phyloP scores from a whole-genome alignment of 2,329 filamentous ascomycete genomes.

The Moelleriella libera region DNA sequence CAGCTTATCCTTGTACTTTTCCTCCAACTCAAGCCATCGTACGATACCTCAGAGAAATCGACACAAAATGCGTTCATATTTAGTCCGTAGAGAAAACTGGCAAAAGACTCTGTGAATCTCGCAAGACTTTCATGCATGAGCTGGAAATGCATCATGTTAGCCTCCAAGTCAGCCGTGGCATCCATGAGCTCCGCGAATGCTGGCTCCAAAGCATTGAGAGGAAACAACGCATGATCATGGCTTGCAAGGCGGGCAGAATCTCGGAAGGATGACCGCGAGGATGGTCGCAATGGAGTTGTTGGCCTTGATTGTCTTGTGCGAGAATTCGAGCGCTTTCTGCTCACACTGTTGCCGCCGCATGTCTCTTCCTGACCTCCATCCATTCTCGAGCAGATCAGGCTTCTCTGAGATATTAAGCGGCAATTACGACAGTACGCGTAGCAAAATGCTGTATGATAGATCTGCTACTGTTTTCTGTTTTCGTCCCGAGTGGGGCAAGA shows the following conservation, averaged over 20 bases:
- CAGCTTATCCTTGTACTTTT: too few species aligned
- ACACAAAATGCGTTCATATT: conserved; percentile 99
- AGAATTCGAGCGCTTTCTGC: conserved; percentile 37
- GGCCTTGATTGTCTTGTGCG: conserved; percentile 59
- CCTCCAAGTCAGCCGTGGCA: conserved; percentile 87
- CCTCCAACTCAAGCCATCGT: background rate
- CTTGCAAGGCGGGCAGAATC: conserved; percentile 50
- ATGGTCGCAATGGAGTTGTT: conserved; percentile 81
- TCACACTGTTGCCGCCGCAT: conserved; percentile 8
- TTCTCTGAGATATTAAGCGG: background rate
- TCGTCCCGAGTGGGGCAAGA: too few species aligned
- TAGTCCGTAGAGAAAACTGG: conserved; percentile 84
- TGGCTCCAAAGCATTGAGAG: conserved; percentile 73
- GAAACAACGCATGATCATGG: conserved; percentile 41
- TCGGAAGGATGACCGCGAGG: conserved; percentile 77
- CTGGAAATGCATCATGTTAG: conserved; percentile 95
- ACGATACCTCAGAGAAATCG: conserved; percentile 76
- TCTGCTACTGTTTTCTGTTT: too few species aligned
- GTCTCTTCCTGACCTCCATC: background rate
- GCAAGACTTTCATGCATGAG: conserved; percentile 90
- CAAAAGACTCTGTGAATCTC: conserved; percentile 91
- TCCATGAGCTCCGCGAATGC: conserved; percentile 89
- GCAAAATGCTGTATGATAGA: too few species aligned
- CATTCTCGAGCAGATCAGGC: background rate
- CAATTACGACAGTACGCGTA: too few species aligned